A percentile compares a stretch with the other conserved stretches of the same genome.
Evolutionary conservation across 805 yeast species (phyloP).

Genomic region (Candida glaebosa): DNA sequence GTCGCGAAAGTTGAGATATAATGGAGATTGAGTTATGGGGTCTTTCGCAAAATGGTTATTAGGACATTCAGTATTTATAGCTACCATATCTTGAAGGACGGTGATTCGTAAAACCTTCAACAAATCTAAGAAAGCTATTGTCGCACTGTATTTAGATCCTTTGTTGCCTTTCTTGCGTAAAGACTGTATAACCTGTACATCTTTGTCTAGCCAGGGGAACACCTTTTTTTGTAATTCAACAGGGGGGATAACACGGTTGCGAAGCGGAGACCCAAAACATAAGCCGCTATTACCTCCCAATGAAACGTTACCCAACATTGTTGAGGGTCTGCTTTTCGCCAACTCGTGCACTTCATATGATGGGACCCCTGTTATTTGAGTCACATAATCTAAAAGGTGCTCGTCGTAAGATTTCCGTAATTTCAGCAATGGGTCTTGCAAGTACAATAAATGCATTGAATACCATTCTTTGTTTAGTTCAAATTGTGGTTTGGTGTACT

Average conservation of each 20-base stretch:
- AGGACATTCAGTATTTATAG: background rate
- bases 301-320: background rate
- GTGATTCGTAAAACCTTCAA: slow-evolving; percentile 1
- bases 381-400: background rate
- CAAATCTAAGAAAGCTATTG: background rate
- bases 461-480: background rate
- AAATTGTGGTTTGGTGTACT: background rate
- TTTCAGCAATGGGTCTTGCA: background rate
- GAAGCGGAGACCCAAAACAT: background rate
- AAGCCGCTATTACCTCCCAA: background rate
- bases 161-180: background rate
- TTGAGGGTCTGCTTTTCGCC: background rate
- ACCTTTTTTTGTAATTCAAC: background rate
- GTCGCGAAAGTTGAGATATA: background rate
- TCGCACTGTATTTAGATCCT: background rate
- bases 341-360: background rate
- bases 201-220: slow-evolving; percentile 3
- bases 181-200: background rate
- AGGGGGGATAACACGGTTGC: slow-evolving; percentile 1
- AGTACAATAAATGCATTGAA: background rate
- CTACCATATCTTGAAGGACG: slow-evolving; percentile 1
- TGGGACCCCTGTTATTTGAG: background rate
- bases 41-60: slow-evolving; percentile 1
- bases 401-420: background rate
- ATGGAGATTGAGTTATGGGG: background rate